A percentile compares a stretch with the other conserved stretches of the same genome.
Evolutionary conservation across 768 basidiomycete genomes (phyloP).

Genomic region (Mycena filopes): DNA sequence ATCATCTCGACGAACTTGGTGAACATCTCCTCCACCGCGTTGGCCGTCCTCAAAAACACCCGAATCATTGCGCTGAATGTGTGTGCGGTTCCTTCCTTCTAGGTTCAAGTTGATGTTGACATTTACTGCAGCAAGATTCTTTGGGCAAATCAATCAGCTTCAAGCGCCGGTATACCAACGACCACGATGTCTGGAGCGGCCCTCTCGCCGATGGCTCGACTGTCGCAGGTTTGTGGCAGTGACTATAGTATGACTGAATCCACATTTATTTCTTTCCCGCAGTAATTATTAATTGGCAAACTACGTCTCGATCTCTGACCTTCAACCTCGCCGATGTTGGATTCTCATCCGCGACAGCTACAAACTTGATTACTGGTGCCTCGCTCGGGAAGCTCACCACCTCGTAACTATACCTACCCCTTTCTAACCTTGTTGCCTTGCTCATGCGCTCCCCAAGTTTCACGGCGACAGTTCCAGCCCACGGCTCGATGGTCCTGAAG

Average conservation of each 20-base stretch:
- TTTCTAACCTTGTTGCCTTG: background rate
- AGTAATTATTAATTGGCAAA: constrained; percentile 61
- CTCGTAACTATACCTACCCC: constrained; percentile 41
- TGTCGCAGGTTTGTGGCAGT: constrained; percentile 49
- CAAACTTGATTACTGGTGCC: constrained; percentile 51
- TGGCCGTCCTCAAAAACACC: constrained; percentile 52
- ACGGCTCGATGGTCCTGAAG: constrained; percentile 51
- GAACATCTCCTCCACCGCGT: constrained; percentile 43
- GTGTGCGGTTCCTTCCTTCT: constrained; percentile 24
- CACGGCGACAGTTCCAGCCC: constrained; percentile 48
- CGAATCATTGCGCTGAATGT: constrained; percentile 58
- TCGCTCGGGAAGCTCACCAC: constrained; percentile 48
- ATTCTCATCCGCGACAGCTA: constrained; percentile 51
- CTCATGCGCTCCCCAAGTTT: constrained; percentile 37
- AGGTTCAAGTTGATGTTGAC: background rate
- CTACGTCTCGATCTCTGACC: constrained; percentile 48
- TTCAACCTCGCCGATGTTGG: constrained; percentile 57
- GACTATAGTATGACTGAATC: background rate
- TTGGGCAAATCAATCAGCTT: constrained; percentile 57
- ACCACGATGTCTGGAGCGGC: constrained; percentile 61
- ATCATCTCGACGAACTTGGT: constrained; percentile 57
- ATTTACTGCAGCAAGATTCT: constrained; percentile 52
- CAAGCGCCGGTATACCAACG: constrained; percentile 59
- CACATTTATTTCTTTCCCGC: constrained; percentile 7
- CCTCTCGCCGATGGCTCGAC: constrained; percentile 60